Evolutionary conservation across 2,329 filamentous ascomycete genomes (phyloP), one percentile per base, ranked within the genome.

Genomic region (Xylariaceae sp.): DNA sequence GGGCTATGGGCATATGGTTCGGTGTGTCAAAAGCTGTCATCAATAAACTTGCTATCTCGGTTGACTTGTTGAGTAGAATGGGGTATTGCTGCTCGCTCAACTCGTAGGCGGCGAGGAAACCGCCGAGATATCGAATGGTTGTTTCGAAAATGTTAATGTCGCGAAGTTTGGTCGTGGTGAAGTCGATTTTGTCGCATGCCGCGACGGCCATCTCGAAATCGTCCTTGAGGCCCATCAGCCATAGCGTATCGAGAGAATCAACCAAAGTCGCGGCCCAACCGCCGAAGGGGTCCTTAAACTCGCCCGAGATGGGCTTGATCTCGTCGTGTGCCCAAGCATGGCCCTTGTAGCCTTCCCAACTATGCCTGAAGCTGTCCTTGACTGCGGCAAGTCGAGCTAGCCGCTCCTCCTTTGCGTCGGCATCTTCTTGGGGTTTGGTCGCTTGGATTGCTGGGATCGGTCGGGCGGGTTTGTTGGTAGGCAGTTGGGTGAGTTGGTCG

Each of bases 111-210:
- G 82, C 80, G 50, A 89, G 63, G 49, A 89, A 76, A 1, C 86
- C 86, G 13, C 86, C 86, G 0, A 89, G 75, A 63, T 89, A 89
- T 40, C 86, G 79, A 52, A 89, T 89, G 11, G 79, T 87, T 1
- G 84, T 88, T 68, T 89, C 86, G 55, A 89, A 89, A 0, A 88
- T 72, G 56, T 86, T 87, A 57, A 88, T 79, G 31, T 78, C 72
- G 6, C 70, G 65, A 40, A 69, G 60, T 6, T 68, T 67, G 0
- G 81, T 80, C 2, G 69, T 75, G 1, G 79, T 77, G 63, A 88
- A 89, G 64, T 87, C 83, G 47, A 89, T 82, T 56, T 62, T 61
- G 13, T 78, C 72, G 6, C 83, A 78, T 1, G 80, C 81, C 47
- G 75, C 71, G 3, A 86, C 81, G 2, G 86, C 85, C 58, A 81